Percentiles rank a stretch among this genome's conserved stretches.
Evolutionary conservation across 345 rosid genomes (phyloP).

Genomic region (Sisymbrium altissimum): DNA sequence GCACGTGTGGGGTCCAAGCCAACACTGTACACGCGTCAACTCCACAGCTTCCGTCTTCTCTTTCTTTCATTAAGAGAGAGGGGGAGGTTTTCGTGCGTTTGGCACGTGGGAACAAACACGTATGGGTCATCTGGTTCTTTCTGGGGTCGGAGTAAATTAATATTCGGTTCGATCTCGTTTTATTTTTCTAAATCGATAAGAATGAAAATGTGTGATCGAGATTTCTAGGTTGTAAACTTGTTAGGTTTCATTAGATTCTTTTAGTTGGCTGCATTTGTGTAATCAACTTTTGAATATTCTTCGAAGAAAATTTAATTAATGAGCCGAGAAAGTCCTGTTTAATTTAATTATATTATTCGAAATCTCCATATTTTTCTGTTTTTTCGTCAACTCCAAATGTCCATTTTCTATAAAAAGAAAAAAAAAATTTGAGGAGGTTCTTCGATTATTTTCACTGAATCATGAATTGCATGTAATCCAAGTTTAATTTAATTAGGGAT

Average conservation of each 20-base stretch:
- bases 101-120: conserved; percentile 30
- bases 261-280: conserved; percentile 16
- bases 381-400: too few species aligned
- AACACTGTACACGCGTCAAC: conserved; percentile 40
- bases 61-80: background rate
- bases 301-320: background rate
- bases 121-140: background rate
- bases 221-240: background rate
- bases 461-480: background rate
- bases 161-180: background rate
- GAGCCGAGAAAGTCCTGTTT: background rate
- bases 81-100: conserved; percentile 14
- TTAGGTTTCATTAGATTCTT: conserved; percentile 10
- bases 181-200: conserved; percentile 6
- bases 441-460: background rate
- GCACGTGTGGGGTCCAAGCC: conserved; percentile 23
- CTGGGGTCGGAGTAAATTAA: background rate
- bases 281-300: background rate
- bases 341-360: background rate
- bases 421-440: background rate
- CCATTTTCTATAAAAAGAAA: too few species aligned
- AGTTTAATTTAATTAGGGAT: background rate
- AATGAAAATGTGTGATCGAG: conserved; percentile 20
- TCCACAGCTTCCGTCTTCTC: conserved; percentile 17
- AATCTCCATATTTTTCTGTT: background rate